Base-by-base conservation (phyloP, 371 early-diverging fungal genomes). In the Lichtheimia ornata region DNA sequence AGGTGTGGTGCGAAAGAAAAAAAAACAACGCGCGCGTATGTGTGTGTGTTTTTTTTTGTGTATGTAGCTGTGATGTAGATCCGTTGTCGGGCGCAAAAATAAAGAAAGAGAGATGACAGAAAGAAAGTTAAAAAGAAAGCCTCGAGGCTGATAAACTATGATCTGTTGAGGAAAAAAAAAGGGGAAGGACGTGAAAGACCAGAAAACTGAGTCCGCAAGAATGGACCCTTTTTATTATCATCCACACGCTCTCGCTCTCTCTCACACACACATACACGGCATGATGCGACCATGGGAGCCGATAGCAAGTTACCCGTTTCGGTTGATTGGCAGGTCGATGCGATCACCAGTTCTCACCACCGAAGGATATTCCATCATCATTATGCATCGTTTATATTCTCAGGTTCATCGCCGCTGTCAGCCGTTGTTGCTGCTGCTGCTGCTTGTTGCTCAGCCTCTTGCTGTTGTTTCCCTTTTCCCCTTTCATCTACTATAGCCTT, bases 221-320 rank as follows among this genome's bases (percentile, higher is more conserved):
- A 55, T 40, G 50, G 55, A 53, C 55, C 62, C 62, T 54, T 62
- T 62, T 62, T 62, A 62, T 62, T 62, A 27, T 44, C 25, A 35
- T 35, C 5, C 55, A 12, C 50, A 42, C 56, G 42, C 25, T 60
- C 53, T 43, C 53, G 2, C 22, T 22, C 22, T 60, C 53, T 43
- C 53, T 1, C 22, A 1, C 22, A 22, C 22, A 45, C 30, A 60
- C 61, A 60, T 53, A 41, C 54, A 52, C 50, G 45, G 59, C 61
- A 60, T 60, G 61, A 60, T 54, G 30, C 41, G 20, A 40, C 17
- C 30, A 52, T 20, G n/a, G 15, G n/a, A 54, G 41, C 54, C 54
- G 54, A 54, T 54, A 9, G 28, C 14, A 5, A 35, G 11, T 35
- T 35, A 35, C 35, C 35, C 35, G 35, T 35, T 35, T 35, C 35